Evolutionary conservation across 1,284 basidiomycete species (phyloP).

Genomic region (Melampsora medusae): DNA sequence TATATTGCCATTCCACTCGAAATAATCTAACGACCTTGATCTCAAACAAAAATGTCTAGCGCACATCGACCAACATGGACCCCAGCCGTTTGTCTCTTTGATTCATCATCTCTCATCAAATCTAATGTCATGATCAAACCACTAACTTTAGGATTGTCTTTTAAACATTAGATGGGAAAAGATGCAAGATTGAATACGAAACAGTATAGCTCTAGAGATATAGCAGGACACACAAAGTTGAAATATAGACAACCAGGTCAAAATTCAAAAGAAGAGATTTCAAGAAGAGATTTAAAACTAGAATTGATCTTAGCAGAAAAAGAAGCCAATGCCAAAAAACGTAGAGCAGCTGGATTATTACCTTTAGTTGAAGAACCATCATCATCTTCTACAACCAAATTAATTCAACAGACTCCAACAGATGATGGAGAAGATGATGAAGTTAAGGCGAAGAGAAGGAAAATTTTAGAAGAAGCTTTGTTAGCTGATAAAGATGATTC

Average conservation of each 20-base stretch:
- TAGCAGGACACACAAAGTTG: slow-evolving; percentile 88
- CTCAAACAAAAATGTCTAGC: slow-evolving; percentile 46
- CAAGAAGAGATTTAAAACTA: slow-evolving; percentile 72
- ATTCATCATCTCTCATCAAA: not conserved
- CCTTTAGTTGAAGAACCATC: slow-evolving; percentile 45
- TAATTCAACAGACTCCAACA: not conserved
- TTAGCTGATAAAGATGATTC: slow-evolving; percentile 83
- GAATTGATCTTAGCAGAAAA: slow-evolving; percentile 79
- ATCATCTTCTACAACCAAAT: slow-evolving; percentile 12
- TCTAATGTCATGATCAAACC: not conserved
- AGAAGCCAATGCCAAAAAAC: slow-evolving; percentile 77
- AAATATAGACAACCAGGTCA: slow-evolving; percentile 70
- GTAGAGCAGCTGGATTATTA: slow-evolving; percentile 74
- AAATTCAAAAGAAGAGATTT: slow-evolving; percentile 62
- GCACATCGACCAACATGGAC: slow-evolving; percentile 52
- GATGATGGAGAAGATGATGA: slow-evolving; percentile 45
- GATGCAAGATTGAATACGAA: slow-evolving; percentile 47
- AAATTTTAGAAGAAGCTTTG: slow-evolving; percentile 71
- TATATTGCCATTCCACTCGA: too few relatives aligned
- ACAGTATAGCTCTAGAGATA: slow-evolving; percentile 70
- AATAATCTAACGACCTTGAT: not conserved
- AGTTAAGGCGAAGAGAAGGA: slow-evolving; percentile 45
- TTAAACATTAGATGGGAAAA: slow-evolving; percentile 47
- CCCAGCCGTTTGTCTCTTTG: slow-evolving; percentile 45
- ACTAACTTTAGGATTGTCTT: too few relatives aligned